Conservation (phyloP, 1,284 basidiomycete genomes). For the Sporisorium sorghi region DNA sequence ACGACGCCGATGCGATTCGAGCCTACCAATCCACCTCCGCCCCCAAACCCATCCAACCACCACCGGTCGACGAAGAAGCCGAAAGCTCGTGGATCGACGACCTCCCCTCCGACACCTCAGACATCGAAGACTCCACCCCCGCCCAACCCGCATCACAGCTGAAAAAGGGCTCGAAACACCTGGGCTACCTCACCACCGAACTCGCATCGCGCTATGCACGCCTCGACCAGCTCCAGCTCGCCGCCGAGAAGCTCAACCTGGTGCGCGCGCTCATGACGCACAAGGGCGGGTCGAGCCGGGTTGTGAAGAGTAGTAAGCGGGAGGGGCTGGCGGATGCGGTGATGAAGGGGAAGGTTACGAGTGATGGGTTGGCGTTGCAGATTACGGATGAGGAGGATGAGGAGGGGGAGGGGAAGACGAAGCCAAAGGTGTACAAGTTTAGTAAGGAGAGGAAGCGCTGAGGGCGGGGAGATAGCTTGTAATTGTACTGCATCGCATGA, state of each 20-base stretch:
- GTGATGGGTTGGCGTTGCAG: constrained; percentile 49
- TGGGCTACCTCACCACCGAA: constrained; percentile 54
- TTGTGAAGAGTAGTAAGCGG: constrained; percentile 40
- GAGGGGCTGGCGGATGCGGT: constrained; percentile 37
- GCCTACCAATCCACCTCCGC: constrained; percentile 22
- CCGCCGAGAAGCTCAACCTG: constrained; percentile 55
- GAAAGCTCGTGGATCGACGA: constrained; percentile 34
- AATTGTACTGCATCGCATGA: neutral
- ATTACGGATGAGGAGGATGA: constrained; percentile 49
- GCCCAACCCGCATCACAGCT: constrained; percentile 10
- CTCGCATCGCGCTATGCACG: constrained; percentile 56
- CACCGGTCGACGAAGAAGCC: neutral
- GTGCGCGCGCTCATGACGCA: constrained; percentile 63
- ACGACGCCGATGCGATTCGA: constrained; percentile 50
- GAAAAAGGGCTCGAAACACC: constrained; percentile 54
- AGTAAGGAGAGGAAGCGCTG: constrained; percentile 59
- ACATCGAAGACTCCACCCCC: constrained; percentile 22
- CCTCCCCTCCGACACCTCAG: constrained; percentile 28
- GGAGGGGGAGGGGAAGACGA: constrained; percentile 13
- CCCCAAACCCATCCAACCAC: neutral
- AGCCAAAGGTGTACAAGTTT: constrained; percentile 50
- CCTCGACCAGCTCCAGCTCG: constrained; percentile 53
- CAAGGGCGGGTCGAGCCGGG: constrained; percentile 29
- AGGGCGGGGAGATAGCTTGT: neutral
- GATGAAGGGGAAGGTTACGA: constrained; percentile 50